These are phyloP conservation scores for Drechslerella dactyloides DNA, from an alignment of 2,329 filamentous ascomycete genomes.

Conservation along the genomic window DNA sequence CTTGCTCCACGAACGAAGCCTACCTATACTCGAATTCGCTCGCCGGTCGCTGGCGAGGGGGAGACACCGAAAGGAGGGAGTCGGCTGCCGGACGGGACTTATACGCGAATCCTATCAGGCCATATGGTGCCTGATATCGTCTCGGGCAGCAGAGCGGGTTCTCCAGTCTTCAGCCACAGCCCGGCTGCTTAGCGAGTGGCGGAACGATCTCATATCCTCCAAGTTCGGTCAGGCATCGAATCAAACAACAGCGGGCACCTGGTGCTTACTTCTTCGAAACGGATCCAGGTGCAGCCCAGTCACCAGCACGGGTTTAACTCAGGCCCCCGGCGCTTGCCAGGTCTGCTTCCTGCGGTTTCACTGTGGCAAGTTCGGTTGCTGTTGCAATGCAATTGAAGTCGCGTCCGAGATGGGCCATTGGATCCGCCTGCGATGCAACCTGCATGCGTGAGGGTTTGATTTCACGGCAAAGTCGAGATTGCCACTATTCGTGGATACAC, in stretches of 20 bases:
- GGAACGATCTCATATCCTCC: neutral
- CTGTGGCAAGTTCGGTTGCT: neutral
- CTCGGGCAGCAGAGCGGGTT: neutral
- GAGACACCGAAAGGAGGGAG: no score
- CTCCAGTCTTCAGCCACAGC: conserved; percentile 2
- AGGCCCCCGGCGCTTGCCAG: neutral
- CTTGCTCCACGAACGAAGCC: neutral
- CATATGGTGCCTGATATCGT: neutral
- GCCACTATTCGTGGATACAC: neutral
- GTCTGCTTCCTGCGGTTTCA: neutral
- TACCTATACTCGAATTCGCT: neutral
- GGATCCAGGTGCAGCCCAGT: no score
- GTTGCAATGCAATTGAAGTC: neutral
- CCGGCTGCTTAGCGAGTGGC: neutral
- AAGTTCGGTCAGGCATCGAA: neutral
- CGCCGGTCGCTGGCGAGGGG: neutral
- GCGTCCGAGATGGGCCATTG: neutral
- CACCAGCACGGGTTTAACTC: no score
- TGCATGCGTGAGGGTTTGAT: conserved; percentile 2
- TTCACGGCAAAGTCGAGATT: neutral
- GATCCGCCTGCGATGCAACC: conserved; percentile 1
- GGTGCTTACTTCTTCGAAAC: no score
- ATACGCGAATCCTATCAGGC: neutral
- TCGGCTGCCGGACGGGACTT: neutral
- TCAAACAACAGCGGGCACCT: neutral